Conservation (phyloP, 768 basidiomycete genomes). For the Leccinum uliginosum region DNA sequence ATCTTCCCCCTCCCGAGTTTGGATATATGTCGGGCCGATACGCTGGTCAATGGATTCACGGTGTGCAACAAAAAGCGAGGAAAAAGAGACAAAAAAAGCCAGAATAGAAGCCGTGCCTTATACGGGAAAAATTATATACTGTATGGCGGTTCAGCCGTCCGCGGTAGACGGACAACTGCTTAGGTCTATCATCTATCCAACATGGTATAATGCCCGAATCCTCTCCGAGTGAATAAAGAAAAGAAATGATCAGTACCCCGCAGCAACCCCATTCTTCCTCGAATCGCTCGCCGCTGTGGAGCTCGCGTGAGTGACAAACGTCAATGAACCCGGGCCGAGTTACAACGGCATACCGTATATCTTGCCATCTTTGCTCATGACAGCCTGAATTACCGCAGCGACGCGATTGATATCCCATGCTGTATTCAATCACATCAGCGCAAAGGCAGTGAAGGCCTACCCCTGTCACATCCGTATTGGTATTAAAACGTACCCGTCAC, state of each 20-base stretch:
- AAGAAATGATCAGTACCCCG: constrained; percentile 57
- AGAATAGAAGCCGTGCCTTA: not conserved
- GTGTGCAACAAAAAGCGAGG: not conserved
- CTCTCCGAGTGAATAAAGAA: not conserved
- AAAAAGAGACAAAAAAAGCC: not conserved
- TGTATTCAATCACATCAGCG: constrained; percentile 19
- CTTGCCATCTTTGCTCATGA: constrained; percentile 44
- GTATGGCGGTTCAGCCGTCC: not conserved
- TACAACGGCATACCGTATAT: constrained; percentile 54
- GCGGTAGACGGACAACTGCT: not conserved
- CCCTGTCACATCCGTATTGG: not conserved
- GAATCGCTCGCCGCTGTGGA: constrained; percentile 79
- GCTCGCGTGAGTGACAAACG: not conserved
- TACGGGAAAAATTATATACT: not conserved
- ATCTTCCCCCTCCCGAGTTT: not conserved
- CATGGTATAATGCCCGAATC: not conserved
- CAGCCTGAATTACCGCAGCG: constrained; percentile 71
- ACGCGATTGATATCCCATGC: constrained; percentile 68
- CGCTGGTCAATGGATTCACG: not conserved
- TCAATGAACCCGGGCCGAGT: not conserved
- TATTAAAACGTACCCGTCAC: constrained; percentile 46
- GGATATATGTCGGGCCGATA: not conserved
- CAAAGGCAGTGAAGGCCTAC: not conserved
- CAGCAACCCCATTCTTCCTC: constrained; percentile 88
- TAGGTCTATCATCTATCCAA: not conserved